Evolutionary conservation across 148 eudicot species (phyloP), one percentile per base, ranked within the genome.

Genomic region (Rhododendron williamsianum): DNA sequence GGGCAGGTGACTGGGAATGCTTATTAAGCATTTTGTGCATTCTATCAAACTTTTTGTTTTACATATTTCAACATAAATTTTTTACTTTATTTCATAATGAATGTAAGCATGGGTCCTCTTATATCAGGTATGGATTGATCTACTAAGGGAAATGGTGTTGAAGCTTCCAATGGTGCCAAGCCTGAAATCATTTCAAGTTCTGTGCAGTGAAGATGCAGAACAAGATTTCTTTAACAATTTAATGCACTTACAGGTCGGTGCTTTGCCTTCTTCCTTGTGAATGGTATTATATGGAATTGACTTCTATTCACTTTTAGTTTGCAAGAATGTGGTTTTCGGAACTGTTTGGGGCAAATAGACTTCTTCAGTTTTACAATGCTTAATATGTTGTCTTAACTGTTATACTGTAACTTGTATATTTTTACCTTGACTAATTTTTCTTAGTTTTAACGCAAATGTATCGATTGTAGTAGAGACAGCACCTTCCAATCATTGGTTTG

Each of bases 161-260:
- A 94, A 93, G 92, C 93, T 96, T 84, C 91, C 97, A 52, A 88
- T 86, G 83, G 88, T 91, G 71, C 86, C 89, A 79, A 91, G 87
- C 71, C 92, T 96, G 48, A 81, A 85, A 85, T 82, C 92, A 33
- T 89, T 89, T 87, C 84, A 87, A 88, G 92, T 88, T 81, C 91
- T 96, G 72, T 92, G 93, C 89, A 90, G 93, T 84, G 90, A 90
- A 84, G 98, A 95, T 90, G 93, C 93, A 48, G 99, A 96, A 88
- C 92, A 93, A 74, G 98, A 96, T 92, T 96, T 96, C 86, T 96
- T 96, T 74, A 91, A 87, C 84, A 96, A 96, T 88, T 88, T 96
- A 54, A 89, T 92, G 69, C 98, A 95, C 87, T 82, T 96, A 81
- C 99, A 96, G 96, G 99, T 95, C 72, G 65, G 23, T 71, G 65